phyloP scores from a whole-genome alignment of 352 stramenopile species.

The Pythium graminicola region DNA sequence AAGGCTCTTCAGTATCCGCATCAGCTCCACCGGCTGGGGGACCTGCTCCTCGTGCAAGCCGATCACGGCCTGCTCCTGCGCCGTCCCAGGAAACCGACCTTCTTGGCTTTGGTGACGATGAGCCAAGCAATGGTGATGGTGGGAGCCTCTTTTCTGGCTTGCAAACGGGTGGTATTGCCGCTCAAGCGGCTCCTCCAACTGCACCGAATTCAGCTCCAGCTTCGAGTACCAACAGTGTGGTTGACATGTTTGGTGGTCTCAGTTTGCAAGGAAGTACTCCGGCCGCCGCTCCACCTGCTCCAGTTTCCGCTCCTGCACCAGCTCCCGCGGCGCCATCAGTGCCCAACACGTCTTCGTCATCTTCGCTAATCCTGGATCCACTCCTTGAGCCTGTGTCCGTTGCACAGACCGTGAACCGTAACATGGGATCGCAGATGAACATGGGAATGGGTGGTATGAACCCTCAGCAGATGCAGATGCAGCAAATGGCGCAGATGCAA shows the following conservation, averaged over 20 bases:
- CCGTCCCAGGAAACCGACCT: conserved; percentile 49
- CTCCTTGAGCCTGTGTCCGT: conserved; percentile 54
- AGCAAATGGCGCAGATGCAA: conserved; percentile 41
- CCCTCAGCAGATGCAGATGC: conserved; percentile 68
- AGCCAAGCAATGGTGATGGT: conserved; percentile 24
- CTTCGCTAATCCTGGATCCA: conserved; percentile 57
- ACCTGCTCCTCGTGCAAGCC: conserved; percentile 21
- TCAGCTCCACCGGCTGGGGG: conserved; percentile 22
- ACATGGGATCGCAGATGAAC: conserved; percentile 27
- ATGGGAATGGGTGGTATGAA: conserved; percentile 63
- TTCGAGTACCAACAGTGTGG: conserved; percentile 10
- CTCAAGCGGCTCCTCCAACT: conserved; percentile 4
- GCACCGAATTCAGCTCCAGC: conserved; percentile 4
- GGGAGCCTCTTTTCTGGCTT: conserved; percentile 56
- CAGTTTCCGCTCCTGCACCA: conserved; percentile 4
- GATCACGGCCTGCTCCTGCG: conserved; percentile 11
- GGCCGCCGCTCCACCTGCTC: conserved; percentile 20
- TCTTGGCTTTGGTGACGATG: conserved; percentile 59
- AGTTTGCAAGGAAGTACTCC: conserved; percentile 46
- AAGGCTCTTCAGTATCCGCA: conserved; percentile 23
- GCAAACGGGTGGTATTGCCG: conserved; percentile 28
- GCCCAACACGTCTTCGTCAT: conserved; percentile 19
- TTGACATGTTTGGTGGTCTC: conserved; percentile 76
- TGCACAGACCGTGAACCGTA: conserved; percentile 22
- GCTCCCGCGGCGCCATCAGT: conserved; percentile 5